A percentile compares a stretch with the other conserved stretches of the same genome.
These are phyloP conservation scores for Erythrophleum ivorense DNA, from an alignment of 331 rosid genomes.

Conservation along the genomic window DNA sequence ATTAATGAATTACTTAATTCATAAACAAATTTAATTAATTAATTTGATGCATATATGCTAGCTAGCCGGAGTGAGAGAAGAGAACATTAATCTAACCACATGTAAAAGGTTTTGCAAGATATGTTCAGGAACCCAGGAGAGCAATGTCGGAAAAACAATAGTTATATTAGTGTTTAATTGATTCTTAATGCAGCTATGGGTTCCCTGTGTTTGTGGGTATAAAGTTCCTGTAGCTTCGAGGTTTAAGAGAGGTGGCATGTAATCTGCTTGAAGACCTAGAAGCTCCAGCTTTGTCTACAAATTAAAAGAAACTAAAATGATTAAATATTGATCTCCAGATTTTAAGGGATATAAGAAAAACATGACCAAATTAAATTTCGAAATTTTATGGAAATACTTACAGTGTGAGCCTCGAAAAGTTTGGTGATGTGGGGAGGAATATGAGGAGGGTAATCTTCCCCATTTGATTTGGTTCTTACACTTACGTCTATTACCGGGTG, in stretches of 20 bases:
- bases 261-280: constrained; percentile 25
- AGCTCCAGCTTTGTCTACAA: constrained; percentile 37
- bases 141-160: constrained; percentile 35
- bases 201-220: constrained; percentile 37
- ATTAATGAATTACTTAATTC: background rate
- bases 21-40: background rate
- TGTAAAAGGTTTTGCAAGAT: constrained; percentile 26
- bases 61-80: background rate
- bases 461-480: constrained; percentile 37
- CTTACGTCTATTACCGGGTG: constrained; percentile 37
- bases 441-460: constrained; percentile 36
- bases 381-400: constrained; percentile 7
- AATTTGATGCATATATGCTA: too few relatives aligned
- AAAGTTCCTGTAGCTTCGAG: constrained; percentile 37
- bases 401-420: constrained; percentile 21
- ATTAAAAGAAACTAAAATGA: background rate
- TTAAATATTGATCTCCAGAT: background rate
- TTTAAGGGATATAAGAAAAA: background rate
- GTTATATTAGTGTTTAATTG: constrained; percentile 28
- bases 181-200: constrained; percentile 23
- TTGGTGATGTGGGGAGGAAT: constrained; percentile 41
- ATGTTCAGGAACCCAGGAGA: constrained; percentile 40
- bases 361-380: background rate
- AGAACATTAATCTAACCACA: constrained; percentile 27
- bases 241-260: constrained; percentile 29